These are phyloP conservation scores for Salicornia ramosissima DNA, from an alignment of 148 eudicot genomes.

Conservation along the genomic window DNA sequence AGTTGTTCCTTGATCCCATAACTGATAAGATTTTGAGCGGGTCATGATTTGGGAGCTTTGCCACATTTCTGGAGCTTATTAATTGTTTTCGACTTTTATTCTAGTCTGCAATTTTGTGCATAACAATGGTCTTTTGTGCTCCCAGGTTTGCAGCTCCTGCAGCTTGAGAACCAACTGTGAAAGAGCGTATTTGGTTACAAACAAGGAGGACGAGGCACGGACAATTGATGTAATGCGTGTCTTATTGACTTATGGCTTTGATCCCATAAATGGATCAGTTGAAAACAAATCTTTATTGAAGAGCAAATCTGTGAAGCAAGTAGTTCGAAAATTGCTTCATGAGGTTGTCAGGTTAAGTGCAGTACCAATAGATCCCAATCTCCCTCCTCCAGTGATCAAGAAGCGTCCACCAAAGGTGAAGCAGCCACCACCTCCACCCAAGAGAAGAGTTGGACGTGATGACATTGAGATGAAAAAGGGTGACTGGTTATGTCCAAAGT, in stretches of 20 bases:
- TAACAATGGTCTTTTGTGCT: slow-evolving; percentile 5
- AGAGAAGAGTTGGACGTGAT: slow-evolving; percentile 78
- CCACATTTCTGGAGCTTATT: neutral
- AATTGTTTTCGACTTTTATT: neutral
- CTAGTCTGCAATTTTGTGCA: neutral
- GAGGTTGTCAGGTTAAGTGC: slow-evolving; percentile 86
- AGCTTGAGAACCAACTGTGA: slow-evolving; percentile 82
- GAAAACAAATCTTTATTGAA: slow-evolving; percentile 66
- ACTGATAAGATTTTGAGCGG: no score
- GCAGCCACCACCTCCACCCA: slow-evolving; percentile 96
- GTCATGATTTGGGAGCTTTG: neutral
- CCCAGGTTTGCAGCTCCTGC: slow-evolving; percentile 95
- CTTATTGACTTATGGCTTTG: slow-evolving; percentile 80
- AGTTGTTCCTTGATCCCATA: neutral
- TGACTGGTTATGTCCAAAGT: slow-evolving; percentile 97
- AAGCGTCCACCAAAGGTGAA: slow-evolving; percentile 92
- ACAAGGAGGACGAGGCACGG: slow-evolving; percentile 96
- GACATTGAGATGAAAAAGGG: slow-evolving; percentile 97
- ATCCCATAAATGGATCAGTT: slow-evolving; percentile 66
- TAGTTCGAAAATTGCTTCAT: slow-evolving; percentile 71
- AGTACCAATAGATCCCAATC: slow-evolving; percentile 94
- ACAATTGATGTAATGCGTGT: slow-evolving; percentile 83
- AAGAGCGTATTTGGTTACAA: slow-evolving; percentile 74
- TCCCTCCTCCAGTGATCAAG: slow-evolving; percentile 82
- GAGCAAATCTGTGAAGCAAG: slow-evolving; percentile 61